phyloP scores from a whole-genome alignment of 2,329 filamentous ascomycete species.

The Microsporum canis region DNA sequence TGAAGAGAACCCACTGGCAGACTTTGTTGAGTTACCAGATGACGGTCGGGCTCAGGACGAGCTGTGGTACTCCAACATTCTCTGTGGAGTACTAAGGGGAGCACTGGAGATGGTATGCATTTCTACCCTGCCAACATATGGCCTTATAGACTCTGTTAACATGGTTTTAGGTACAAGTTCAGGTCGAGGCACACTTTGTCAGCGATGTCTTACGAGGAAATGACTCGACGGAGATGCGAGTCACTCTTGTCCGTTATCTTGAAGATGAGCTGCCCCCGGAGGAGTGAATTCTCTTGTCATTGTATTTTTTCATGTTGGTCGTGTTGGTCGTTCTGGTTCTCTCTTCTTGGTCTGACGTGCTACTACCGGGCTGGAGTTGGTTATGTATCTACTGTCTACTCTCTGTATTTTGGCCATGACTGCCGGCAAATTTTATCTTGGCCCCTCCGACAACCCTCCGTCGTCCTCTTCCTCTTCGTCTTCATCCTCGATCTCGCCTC shows the following conservation, averaged over 20 bases:
- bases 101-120: conserved; percentile 77
- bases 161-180: conserved; percentile 65
- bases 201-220: conserved; percentile 87
- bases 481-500: neutral
- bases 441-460: neutral
- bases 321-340: neutral
- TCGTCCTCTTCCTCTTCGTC: neutral
- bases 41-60: conserved; percentile 93
- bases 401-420: neutral
- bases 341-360: neutral
- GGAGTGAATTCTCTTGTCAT: conserved; percentile 26
- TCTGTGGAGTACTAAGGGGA: conserved; percentile 83
- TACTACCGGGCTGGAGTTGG: neutral
- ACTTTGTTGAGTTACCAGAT: conserved; percentile 95
- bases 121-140: neutral
- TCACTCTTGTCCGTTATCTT: conserved; percentile 84
- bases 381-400: neutral
- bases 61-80: conserved; percentile 95
- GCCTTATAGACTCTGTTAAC: neutral
- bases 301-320: neutral
- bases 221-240: conserved; percentile 93
- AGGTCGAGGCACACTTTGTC: conserved; percentile 92
- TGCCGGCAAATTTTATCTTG: neutral
- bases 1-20: conserved; percentile 90
- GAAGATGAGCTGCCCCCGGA: conserved; percentile 96